phyloP scores from a whole-genome alignment of 2,329 filamentous ascomycete species.

The Xylariaceae sp. region DNA sequence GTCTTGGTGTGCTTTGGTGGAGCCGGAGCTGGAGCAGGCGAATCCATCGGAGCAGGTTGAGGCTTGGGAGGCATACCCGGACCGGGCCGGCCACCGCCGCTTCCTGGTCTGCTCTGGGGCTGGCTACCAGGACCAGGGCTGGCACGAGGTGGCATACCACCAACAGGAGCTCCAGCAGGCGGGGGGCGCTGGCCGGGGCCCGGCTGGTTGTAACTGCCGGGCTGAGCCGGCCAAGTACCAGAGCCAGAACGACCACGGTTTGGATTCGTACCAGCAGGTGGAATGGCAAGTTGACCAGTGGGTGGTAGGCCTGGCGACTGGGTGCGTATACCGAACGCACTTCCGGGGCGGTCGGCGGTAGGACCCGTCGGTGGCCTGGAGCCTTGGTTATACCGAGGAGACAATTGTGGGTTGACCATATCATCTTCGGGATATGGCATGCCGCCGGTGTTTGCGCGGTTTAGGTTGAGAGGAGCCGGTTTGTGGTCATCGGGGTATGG shows the following conservation, averaged over 20 bases:
- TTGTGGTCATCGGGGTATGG: conserved; percentile 68
- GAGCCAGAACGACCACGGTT: conserved; percentile 40
- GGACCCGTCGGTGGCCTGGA: conserved; percentile 46
- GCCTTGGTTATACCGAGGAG: conserved; percentile 42
- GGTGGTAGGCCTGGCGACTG: conserved; percentile 35
- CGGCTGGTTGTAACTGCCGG: conserved; percentile 33
- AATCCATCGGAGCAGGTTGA: conserved; percentile 23
- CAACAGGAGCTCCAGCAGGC: conserved; percentile 18
- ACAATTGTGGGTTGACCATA: conserved; percentile 32
- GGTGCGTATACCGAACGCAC: conserved; percentile 52
- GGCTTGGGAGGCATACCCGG: conserved; percentile 25
- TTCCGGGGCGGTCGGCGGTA: conserved; percentile 44
- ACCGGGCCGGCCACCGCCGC: conserved; percentile 24
- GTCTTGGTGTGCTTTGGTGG: conserved; percentile 41
- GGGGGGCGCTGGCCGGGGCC: conserved; percentile 35
- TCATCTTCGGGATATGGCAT: conserved; percentile 53
- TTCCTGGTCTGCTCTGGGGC: conserved; percentile 26
- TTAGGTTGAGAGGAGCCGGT: conserved; percentile 44
- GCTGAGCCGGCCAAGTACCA: conserved; percentile 38
- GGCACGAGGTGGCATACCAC: conserved; percentile 25
- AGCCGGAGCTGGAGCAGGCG: conserved; percentile 27
- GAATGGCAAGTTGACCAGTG: conserved; percentile 44
- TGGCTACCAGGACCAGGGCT: conserved; percentile 27
- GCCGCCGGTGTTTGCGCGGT: conserved; percentile 37
- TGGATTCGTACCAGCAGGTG: conserved; percentile 38